Evolutionary conservation across 805 yeast species (phyloP), one percentile per base, ranked within the genome.

Genomic region (Candida stauntonica): DNA sequence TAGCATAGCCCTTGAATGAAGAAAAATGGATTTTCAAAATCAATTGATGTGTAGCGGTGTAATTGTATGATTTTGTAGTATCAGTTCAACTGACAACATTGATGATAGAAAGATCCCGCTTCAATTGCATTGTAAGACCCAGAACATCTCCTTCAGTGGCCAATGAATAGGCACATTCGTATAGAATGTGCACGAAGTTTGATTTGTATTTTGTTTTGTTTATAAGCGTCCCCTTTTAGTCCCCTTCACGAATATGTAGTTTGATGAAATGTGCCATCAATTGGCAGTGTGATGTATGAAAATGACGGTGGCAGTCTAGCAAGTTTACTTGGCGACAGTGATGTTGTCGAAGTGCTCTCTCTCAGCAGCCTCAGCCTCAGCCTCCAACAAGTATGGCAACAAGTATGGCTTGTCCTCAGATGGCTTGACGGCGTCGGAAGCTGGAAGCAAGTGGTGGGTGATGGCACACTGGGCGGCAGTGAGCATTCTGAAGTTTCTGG

Each of bases 391-490:
- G 71, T 84, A 85, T 53, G 96, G 97, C 44, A 85, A 66, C 60
- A 93, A 73, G 70, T 88, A 89, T 54, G 84, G 84, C 41, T 67
- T 66, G 64, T 86, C 95, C 47, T 91, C 91, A 58, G 79, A 86
- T 21, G 87, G 77, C 63, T 79, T 77, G 46, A 86, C 70, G 55
- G 81, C 83, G 67, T 91, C 81, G 58, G 75, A 74, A 46, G 77
- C 72, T 56, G 98, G 95, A 56, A 93, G 75, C 45, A 93, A 66
- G 58, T 85, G 88, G 64, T 87, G 95, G 41, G 89, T 72, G 52
- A 89, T 72, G 34, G 89, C 75, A 40, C 78, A 74, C 73, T 93
- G 99, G 63, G 83, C 89, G 46, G 98, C 96, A 52, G 94, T 86
- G 50, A 91, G 72, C 49, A 86, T 75, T 73, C 99, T 86, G 78